Evolutionary conservation across 106 monocot species (phyloP).

Genomic region (Allium fistulosum): DNA sequence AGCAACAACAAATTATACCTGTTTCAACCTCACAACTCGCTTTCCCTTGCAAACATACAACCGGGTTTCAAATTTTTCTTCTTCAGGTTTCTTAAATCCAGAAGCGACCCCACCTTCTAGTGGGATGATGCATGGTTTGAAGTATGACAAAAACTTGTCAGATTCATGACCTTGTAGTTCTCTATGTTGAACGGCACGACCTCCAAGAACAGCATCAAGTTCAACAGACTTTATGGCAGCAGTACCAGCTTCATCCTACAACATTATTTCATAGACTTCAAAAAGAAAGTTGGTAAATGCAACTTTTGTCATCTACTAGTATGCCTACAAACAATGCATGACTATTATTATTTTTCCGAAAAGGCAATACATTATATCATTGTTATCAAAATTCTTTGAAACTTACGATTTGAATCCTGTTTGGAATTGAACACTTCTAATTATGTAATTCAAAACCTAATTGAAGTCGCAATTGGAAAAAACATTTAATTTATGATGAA

Average conservation of each 20-base stretch:
- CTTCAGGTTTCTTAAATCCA: conserved; percentile 34
- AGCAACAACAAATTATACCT: conserved; percentile 15
- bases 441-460: no score
- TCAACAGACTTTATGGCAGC: conserved; percentile 67
- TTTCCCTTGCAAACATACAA: conserved; percentile 65
- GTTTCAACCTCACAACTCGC: conserved; percentile 56
- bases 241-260: conserved; percentile 69
- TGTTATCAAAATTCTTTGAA: no score
- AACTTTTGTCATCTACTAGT: no score
- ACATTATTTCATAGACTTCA: conserved; percentile 19
- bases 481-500: no score
- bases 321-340: no score
- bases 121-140: conserved; percentile 66
- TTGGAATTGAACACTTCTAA: no score
- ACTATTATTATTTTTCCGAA: no score
- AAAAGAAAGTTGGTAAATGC: no score
- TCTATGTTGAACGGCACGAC: conserved; percentile 66
- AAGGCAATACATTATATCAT: not conserved
- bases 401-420: no score
- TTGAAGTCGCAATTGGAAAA: no score
- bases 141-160: conserved; percentile 74
- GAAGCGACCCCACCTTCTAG: conserved; percentile 66
- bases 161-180: conserved; percentile 71
- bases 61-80: conserved; percentile 54
- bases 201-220: conserved; percentile 46